phyloP scores from a whole-genome alignment of 768 basidiomycete genomes.

The Mycena albidolilacea region DNA sequence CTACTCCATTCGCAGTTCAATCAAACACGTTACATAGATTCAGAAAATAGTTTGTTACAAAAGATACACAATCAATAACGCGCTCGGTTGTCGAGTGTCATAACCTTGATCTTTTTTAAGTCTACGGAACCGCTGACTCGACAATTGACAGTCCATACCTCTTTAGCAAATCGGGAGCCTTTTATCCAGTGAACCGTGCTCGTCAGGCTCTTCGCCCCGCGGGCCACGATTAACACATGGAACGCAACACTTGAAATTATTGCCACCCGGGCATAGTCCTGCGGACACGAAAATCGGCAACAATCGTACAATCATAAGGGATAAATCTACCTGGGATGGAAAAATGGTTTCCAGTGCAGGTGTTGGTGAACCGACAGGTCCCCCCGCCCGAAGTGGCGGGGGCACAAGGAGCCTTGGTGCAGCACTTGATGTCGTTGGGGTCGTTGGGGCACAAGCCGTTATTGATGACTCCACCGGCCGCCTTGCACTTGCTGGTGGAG shows the following conservation, averaged over 20 bases:
- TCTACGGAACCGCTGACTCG: not conserved
- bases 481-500: conserved; percentile 23
- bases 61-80: no score
- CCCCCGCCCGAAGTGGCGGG: conserved; percentile 12
- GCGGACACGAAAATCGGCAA: not conserved
- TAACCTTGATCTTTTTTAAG: not conserved
- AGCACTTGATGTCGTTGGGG: conserved; percentile 34
- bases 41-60: no score
- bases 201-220: not conserved
- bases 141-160: not conserved
- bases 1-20: no score
- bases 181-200: not conserved
- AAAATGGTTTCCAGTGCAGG: conserved; percentile 16
- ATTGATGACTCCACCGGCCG: conserved; percentile 21
- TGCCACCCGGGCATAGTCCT: not conserved
- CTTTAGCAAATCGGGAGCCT: not conserved
- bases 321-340: not conserved
- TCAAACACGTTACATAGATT: no score
- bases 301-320: not conserved
- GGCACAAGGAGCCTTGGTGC: conserved; percentile 32
- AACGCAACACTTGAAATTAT: not conserved
- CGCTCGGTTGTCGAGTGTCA: no score
- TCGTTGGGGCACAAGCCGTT: conserved; percentile 28
- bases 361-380: conserved; percentile 28
- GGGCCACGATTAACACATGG: not conserved